Evolutionary conservation across 1,284 basidiomycete genomes (phyloP).

Genomic region (Microbotryum violaceum): DNA sequence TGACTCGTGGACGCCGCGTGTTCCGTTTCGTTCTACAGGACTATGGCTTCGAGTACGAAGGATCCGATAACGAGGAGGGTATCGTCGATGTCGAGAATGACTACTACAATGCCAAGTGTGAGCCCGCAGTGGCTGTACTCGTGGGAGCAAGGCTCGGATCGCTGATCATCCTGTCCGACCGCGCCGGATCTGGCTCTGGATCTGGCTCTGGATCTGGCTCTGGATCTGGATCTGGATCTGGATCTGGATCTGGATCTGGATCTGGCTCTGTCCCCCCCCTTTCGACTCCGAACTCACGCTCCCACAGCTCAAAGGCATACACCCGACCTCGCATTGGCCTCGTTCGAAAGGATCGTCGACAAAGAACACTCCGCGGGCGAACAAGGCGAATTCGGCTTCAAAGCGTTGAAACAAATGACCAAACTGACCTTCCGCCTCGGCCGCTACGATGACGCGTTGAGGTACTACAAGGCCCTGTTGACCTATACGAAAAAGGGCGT

Average conservation of each 20-base stretch:
- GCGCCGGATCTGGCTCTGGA: not conserved
- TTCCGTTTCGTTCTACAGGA: conserved; percentile 51
- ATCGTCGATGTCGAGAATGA: conserved; percentile 95
- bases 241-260: not conserved
- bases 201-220: not conserved
- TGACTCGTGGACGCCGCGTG: not conserved
- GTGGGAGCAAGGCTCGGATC: not conserved
- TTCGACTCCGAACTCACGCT: not conserved
- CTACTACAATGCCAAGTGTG: conserved; percentile 96
- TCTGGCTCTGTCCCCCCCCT: not conserved
- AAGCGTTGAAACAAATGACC: conserved; percentile 93
- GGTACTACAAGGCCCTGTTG: conserved; percentile 75
- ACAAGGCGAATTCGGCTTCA: conserved; percentile 74
- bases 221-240: not conserved
- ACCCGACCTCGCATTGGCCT: conserved; percentile 21
- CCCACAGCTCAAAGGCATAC: conserved; percentile 13
- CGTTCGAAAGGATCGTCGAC: conserved; percentile 28
- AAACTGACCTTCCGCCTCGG: conserved; percentile 81
- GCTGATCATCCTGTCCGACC: too few relatives aligned
- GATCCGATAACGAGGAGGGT: conserved; percentile 67
- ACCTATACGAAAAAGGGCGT: conserved; percentile 88
- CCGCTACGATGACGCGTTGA: conserved; percentile 72
- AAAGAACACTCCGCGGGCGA: conserved; percentile 19
- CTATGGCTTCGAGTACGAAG: conserved; percentile 95
- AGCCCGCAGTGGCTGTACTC: conserved; percentile 29